phyloP scores from a whole-genome alignment of 2,329 filamentous ascomycete genomes.

The Leptographium flavum region DNA sequence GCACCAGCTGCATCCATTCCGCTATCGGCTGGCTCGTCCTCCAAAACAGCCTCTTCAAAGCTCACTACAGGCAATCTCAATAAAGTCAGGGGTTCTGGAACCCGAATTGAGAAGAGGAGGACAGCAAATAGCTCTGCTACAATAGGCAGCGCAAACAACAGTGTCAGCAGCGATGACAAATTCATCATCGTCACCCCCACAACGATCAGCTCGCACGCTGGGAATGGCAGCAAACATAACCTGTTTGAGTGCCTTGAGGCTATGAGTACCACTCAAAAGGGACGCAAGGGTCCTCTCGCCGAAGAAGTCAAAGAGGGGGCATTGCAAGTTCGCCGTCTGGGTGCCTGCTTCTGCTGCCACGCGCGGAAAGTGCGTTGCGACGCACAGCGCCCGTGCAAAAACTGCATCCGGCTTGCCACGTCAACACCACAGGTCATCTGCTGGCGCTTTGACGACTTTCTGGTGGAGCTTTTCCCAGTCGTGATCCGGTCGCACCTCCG shows the following conservation, averaged over 20 bases:
- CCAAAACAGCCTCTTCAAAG: slow-evolving; percentile 4
- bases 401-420: slow-evolving; percentile 36
- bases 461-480: slow-evolving; percentile 34
- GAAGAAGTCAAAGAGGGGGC: slow-evolving; percentile 40
- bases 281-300: slow-evolving; percentile 40
- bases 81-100: slow-evolving; percentile 25
- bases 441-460: slow-evolving; percentile 45
- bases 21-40: neutral
- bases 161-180: slow-evolving; percentile 22
- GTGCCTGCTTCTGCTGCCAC: slow-evolving; percentile 46
- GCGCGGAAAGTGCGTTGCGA: slow-evolving; percentile 45
- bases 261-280: slow-evolving; percentile 36
- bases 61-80: slow-evolving; percentile 19
- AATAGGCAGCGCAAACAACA: slow-evolving; percentile 5
- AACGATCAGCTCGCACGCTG: slow-evolving; percentile 35
- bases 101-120: slow-evolving; percentile 30
- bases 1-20: neutral
- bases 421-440: slow-evolving; percentile 39
- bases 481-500: slow-evolving; percentile 36
- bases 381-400: slow-evolving; percentile 39
- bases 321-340: slow-evolving; percentile 36
- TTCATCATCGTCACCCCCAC: slow-evolving; percentile 42
- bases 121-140: slow-evolving; percentile 6
- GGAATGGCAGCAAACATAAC: slow-evolving; percentile 25
- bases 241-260: slow-evolving; percentile 41